Evolutionary conservation across 495 filamentous ascomycete genomes (phyloP), one percentile per base, ranked within the genome.

Genomic region (Entonaema liquescens): DNA sequence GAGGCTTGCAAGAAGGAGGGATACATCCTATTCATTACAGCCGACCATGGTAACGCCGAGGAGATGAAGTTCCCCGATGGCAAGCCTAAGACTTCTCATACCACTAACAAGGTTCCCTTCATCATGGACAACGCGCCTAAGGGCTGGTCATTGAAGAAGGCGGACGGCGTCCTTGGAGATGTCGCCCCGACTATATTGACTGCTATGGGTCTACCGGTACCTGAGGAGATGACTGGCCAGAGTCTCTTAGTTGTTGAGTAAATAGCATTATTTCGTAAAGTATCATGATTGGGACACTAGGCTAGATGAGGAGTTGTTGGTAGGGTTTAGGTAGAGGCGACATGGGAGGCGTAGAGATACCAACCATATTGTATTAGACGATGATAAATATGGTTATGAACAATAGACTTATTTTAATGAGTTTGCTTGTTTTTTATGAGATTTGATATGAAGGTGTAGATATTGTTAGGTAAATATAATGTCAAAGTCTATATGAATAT

Each of bases 41-140:
- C 94, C 2, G 95, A 99, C 81, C 95, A 99, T 78, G 95, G 95
- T 61, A 99, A 99, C 75, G 95, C 95, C 58, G 95, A 99, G 85
- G 95, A 99, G 86, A 99, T 99, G 95, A 88, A 97, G 81, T 98
- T 92, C 80, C 89, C 93, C 72, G 91, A 97, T 76, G 92, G 93
- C 76, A 95, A 92, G 76, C 95, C 95, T 50, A 99, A 99, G 88
- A 99, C 95, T 13, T 94, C 93, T 52, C 95, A 99, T 85, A 99
- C 95, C 25, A 94, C 90, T 58, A 99, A 99, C 86, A 93, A 92
- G 79, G 95, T 99, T 56, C 95, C 95, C 11, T 97, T 99, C 82
- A 87, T 98, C 75, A 95, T 99, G 94, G 94, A 93, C 77, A 99
- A 98, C 76, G 94, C 95, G 53, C 95, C 95, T 28, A 86, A 90